These are phyloP conservation scores for Hypoxylon sp. DNA, from an alignment of 2,329 filamentous ascomycete species.

Conservation along the genomic window DNA sequence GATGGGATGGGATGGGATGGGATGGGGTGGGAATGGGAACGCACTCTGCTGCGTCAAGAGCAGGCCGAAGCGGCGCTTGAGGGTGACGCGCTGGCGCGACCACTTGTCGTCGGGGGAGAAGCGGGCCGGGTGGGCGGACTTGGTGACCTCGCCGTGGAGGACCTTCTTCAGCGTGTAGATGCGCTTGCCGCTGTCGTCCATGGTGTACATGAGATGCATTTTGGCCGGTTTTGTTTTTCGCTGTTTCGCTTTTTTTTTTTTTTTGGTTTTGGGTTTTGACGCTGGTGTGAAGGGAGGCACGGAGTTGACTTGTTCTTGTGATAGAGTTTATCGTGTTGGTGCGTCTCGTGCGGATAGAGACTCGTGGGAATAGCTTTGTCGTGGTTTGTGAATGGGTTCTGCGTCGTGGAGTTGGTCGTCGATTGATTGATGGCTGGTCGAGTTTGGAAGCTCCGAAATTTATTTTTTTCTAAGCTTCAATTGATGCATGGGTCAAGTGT, in stretches of 20 bases:
- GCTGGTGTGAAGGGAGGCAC: neutral
- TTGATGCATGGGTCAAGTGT: constrained; percentile 33
- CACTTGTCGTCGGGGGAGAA: constrained; percentile 99
- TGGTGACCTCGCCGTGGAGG: constrained; percentile 84
- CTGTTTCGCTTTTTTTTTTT: neutral
- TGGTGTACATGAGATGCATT: constrained; percentile 83
- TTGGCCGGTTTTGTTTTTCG: constrained; percentile 30
- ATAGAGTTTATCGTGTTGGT: neutral
- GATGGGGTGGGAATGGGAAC: constrained; percentile 51
- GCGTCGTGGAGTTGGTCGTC: neutral
- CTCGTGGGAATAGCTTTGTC: neutral
- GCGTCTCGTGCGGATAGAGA: no score
- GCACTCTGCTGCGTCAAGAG: constrained; percentile 82
- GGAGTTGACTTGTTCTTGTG: neutral
- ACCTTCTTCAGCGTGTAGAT: constrained; percentile 97
- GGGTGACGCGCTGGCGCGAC: constrained; percentile 92
- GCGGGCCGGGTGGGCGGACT: constrained; percentile 93
- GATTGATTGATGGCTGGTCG: constrained; percentile 4
- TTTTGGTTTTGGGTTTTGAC: neutral
- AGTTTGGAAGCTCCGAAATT: constrained; percentile 21
- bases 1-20: constrained; percentile 7
- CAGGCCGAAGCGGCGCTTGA: constrained; percentile 93
- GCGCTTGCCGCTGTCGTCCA: constrained; percentile 85
- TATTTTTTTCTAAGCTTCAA: constrained; percentile 35
- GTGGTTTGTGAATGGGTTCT: neutral